Base-by-base conservation (phyloP, 495 filamentous ascomycete species). In the Lindgomyces ingoldianus region DNA sequence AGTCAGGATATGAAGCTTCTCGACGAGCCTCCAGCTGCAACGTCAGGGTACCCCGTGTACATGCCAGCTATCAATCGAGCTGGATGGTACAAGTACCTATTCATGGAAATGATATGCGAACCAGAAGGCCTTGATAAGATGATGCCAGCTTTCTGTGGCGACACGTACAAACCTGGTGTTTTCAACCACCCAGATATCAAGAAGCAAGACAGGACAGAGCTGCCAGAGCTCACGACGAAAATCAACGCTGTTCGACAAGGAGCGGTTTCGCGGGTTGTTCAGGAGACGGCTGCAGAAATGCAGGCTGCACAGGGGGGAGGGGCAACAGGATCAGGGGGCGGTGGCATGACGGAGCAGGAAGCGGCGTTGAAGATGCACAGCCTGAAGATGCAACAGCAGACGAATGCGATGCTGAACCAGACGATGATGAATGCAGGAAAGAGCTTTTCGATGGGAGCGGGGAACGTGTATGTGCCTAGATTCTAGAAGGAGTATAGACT, bases 1-100 rank as follows among this genome's bases (percentile, higher is more conserved):
- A 27, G 36, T 4, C 47, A 59, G 12, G 62, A 59, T 33, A 52
- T 65, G 47, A 27, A 19, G 4, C 48, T 61, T 12, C 36, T 62
- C 1, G 16, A 4, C 3, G 42, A 52, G 27, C 46, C 62, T 42
- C 16, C 39, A 9, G 46, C 58, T 1, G 53, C 52, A 41, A 63
- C 21, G 4, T 1, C 49, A 21, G 12, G 25, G 1, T 63, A 63
- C 25, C 58, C 68, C 14, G 26, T 26, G 9, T 70, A 70, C 24
- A 56, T 70, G 24, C 63, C 68, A 21, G 68, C 68, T 11, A 53
- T 70, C 39, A 70, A 70, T 21, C 68, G 68, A 19, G 52, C 62
- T 3, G 68, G 68, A 3, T 70, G 63, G 58, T 70, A 70, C 50
- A 70, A 70, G 42, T 70, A 54, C 22, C 39, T 70, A 29, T 70